phyloP scores from a whole-genome alignment of 2,329 filamentous ascomycete genomes.

The Bimuria novae-zelandiae region DNA sequence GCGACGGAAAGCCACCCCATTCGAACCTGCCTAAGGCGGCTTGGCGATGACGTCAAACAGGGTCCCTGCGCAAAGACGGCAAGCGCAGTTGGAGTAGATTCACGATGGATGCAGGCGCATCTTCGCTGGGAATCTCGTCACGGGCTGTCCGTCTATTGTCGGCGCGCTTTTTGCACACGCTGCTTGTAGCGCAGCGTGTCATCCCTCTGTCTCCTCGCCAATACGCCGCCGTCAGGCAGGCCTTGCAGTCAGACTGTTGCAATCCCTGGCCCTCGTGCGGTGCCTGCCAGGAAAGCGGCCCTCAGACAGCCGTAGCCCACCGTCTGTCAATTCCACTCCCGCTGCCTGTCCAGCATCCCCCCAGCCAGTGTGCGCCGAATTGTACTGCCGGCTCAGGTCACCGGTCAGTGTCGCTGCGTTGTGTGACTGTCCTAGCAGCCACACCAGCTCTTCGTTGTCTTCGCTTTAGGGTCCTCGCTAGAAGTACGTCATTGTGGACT shows the following conservation, averaged over 20 bases:
- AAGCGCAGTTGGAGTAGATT: neutral
- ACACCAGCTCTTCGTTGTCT: neutral
- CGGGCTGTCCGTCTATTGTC: neutral
- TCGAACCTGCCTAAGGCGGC: neutral
- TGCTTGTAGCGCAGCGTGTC: too few relatives aligned
- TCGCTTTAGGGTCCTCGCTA: conserved; percentile 4
- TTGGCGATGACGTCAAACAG: conserved; percentile 5
- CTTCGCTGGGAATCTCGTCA: neutral
- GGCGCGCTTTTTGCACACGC: too few relatives aligned
- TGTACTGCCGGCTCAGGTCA: neutral
- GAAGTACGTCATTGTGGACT: conserved; percentile 20
- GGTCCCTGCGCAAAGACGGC: neutral
- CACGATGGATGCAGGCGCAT: neutral
- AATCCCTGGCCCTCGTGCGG: neutral
- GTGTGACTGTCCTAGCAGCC: neutral
- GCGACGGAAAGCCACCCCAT: neutral
- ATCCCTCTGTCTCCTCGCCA: neutral
- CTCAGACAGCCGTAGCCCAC: neutral
- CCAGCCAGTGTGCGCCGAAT: neutral
- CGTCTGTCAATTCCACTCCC: neutral
- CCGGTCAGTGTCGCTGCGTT: neutral
- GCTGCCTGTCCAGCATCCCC: neutral
- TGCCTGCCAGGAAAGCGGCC: conserved; percentile 4
- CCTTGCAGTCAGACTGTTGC: too few relatives aligned
- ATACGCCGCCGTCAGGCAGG: neutral